These are phyloP conservation scores for Paraphoma chrysanthemicola DNA, from an alignment of 2,329 filamentous ascomycete species.

Conservation along the genomic window DNA sequence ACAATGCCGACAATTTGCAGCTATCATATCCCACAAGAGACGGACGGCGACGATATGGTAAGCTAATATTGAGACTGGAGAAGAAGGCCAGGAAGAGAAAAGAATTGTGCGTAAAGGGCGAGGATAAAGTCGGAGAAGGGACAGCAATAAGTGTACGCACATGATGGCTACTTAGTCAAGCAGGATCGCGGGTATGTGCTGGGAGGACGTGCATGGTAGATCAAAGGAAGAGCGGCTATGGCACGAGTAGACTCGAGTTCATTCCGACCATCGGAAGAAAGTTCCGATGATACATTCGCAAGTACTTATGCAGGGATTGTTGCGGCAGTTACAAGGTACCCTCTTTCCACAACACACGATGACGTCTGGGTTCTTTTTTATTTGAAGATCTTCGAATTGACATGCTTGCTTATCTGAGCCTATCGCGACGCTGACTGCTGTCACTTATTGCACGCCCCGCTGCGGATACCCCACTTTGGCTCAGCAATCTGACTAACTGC, in stretches of 20 bases:
- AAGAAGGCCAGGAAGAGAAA: conserved; percentile 3
- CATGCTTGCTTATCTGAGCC: not conserved
- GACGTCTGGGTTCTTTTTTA: not conserved
- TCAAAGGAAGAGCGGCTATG: no score
- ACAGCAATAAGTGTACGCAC: no score
- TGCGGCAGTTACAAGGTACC: not conserved
- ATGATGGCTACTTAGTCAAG: no score
- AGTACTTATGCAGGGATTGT: not conserved
- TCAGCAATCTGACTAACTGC: conserved; percentile 9
- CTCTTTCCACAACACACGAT: not conserved
- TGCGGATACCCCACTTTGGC: conserved; percentile 8
- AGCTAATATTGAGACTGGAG: conserved; percentile 2
- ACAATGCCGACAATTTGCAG: not conserved
- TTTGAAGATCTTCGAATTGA: not conserved
- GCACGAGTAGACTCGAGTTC: not conserved
- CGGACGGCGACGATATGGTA: conserved; percentile 5
- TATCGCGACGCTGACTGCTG: not conserved
- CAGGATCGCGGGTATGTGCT: no score
- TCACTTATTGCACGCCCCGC: not conserved
- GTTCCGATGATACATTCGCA: not conserved
- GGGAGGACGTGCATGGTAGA: no score
- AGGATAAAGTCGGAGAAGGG: not conserved
- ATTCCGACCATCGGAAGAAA: not conserved
- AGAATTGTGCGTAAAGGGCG: not conserved
- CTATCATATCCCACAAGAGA: conserved; percentile 2